Evolutionary conservation across 2,329 filamentous ascomycete genomes (phyloP).

Genomic region (Byssochlamys sp.): DNA sequence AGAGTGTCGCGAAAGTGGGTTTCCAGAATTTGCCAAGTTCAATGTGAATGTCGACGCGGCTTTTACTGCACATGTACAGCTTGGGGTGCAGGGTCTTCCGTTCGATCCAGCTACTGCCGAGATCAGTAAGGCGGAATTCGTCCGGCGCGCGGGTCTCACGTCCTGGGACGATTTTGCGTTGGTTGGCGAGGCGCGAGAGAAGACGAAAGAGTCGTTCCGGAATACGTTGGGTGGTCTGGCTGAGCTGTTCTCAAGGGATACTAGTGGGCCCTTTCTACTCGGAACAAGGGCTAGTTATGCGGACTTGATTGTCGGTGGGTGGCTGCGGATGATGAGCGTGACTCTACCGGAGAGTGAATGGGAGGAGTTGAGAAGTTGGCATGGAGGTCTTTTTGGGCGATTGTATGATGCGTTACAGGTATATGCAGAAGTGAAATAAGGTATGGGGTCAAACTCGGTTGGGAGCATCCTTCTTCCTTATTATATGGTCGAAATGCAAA

Average conservation of each 20-base stretch:
- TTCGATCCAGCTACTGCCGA: constrained; percentile 44
- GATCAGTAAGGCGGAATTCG: constrained; percentile 39
- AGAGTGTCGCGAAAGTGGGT: constrained; percentile 16
- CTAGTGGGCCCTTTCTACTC: constrained; percentile 41
- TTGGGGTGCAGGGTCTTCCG: constrained; percentile 37
- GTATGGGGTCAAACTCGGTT: background rate
- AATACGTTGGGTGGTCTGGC: constrained; percentile 35
- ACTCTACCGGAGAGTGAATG: constrained; percentile 40
- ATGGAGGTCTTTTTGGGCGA: constrained; percentile 42
- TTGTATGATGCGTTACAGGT: constrained; percentile 40
- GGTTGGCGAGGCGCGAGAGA: constrained; percentile 30
- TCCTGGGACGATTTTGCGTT: constrained; percentile 33
- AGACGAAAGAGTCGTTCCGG: constrained; percentile 33
- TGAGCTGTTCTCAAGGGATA: constrained; percentile 31
- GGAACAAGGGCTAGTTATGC: constrained; percentile 42
- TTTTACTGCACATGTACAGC: constrained; percentile 39
- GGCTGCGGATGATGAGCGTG: constrained; percentile 41
- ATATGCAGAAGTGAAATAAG: constrained; percentile 27
- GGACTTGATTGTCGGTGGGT: constrained; percentile 49
- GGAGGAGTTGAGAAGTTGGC: constrained; percentile 40
- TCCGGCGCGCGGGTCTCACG: constrained; percentile 36
- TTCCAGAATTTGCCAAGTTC: constrained; percentile 39
- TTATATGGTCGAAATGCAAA: no score
- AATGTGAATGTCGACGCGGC: constrained; percentile 47
- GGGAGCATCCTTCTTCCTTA: no score